Evolutionary conservation across 2,329 filamentous ascomycete species (phyloP), one percentile per base, ranked within the genome.

Genomic region (Neofusicoccum sp.): DNA sequence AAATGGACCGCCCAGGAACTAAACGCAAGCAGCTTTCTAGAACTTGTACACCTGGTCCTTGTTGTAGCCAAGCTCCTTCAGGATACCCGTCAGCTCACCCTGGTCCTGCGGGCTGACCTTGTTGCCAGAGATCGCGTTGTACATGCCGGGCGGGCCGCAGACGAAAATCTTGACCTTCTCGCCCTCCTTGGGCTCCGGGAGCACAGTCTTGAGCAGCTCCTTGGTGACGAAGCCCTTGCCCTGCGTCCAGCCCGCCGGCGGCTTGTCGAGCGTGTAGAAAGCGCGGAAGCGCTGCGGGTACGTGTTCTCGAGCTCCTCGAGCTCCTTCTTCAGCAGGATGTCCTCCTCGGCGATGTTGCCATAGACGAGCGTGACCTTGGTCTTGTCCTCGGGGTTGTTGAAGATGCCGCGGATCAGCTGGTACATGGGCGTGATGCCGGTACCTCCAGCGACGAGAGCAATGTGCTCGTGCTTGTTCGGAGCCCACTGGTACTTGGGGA

Each of bases 1-100:
- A 37, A 16, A n/a, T 49, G 33, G 44, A 41, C 43, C 34, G 22
- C 34, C 31, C 54, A 28, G 16, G 39, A 22, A n/a, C 6, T 31
- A 31, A 14, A 36, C 1, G 12, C 44, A 41, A 49, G 49, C 39
- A 14, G 12, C n/a, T 33, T 16, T 54, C 56, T 87, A 97, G 74
- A 97, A 96, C 85, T 98, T 98, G 84, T 92, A 97, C 39, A 98
- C 93, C 82, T 98, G 95, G 64, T 98, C 91, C 83, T 92, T 87
- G 68, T 73, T 83, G 80, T 92, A 93, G 45, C 93, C 93, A 41
- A 97, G 83, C 71, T 97, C 92, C 81, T 92, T 89, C 68, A 99
- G 82, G 67, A 89, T 82, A 67, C 91, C 95, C 7, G 82, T 82
- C 68, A 99, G 84, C 81, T 98, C 94, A 70, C 95, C 95, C 82